Evolutionary conservation across 805 yeast species (phyloP), one percentile per base, ranked within the genome.

Genomic region (Saccharomyces kudriavzevii): DNA sequence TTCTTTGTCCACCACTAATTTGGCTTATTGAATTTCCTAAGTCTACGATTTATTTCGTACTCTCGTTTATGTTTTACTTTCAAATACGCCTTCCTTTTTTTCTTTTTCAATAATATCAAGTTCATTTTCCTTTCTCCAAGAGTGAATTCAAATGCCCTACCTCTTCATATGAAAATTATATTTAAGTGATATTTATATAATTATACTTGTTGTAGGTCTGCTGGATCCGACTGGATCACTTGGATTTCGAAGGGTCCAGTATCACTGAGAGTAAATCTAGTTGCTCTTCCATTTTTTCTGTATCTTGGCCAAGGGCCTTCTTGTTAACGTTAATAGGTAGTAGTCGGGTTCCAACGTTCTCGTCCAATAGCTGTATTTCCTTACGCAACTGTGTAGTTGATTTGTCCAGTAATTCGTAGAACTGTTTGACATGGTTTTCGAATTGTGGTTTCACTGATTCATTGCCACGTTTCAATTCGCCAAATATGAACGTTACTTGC

Each of bases 251-350:
- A 45, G 29, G 27, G 11, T 52, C 27, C 26, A 61, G 40, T 2
- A 54, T 45, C 4, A 56, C 55, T 48, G 52, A 54, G 30, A 67
- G 54, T 8, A 60, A 48, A 6, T 48, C 49, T 22, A 62, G 51
- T 48, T 67, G 71, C 45, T 66, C 70, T 22, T 52, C 49, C 53
- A 68, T 48, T 52, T 67, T 67, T 46, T 64, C 70, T 40, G 66
- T 65, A 52, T 67, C 71, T 51, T 67, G 71, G 6, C 69, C 70
- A 1, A 60, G 50, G 14, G 70, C 69, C 49, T 63, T 64, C 58
- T 68, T 68, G 51, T 60, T 65, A 11, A 65, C 66, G 43, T 58
- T 62, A 10, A 67, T 64, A 8, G 72, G 72, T 22, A 68, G 56
- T 31, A 68, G 48, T 30, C 68, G 54, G 2, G 64, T 61, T 11